Evolutionary conservation across 176 grass and related monocot genomes (phyloP).

Genomic region (Microstegium vimineum): DNA sequence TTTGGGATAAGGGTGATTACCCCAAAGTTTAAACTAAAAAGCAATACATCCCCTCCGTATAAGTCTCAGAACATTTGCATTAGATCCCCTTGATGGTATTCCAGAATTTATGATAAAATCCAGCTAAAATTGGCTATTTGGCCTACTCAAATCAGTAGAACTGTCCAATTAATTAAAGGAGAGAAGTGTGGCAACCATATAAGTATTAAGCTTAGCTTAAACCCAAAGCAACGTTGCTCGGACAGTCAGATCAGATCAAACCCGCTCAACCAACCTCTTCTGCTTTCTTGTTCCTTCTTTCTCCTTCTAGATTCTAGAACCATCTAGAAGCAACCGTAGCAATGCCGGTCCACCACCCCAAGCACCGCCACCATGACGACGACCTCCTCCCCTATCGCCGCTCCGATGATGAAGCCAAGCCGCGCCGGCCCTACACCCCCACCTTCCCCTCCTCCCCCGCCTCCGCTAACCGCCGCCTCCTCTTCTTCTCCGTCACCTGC

Average conservation of each 20-base stretch:
- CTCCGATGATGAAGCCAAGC: slow-evolving; percentile 63
- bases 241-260: slow-evolving; percentile 34
- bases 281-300: neutral
- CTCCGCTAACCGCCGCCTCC: slow-evolving; percentile 31
- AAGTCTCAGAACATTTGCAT: no score
- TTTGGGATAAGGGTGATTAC: no score
- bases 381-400: slow-evolving; percentile 29
- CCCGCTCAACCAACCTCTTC: neutral
- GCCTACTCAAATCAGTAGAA: no score
- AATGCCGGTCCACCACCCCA: slow-evolving; percentile 64
- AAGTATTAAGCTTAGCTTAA: neutral
- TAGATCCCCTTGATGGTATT: no score
- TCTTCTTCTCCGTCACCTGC: slow-evolving; percentile 55
- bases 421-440: slow-evolving; percentile 40
- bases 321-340: slow-evolving; percentile 25
- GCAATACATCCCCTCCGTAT: no score
- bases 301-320: slow-evolving; percentile 29
- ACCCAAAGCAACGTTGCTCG: slow-evolving; percentile 19
- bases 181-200: no score
- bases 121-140: no score
- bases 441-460: slow-evolving; percentile 3
- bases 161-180: no score
- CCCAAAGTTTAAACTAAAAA: no score
- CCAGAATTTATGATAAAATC: no score
- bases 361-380: slow-evolving; percentile 42